Percentiles rank a stretch among this genome's conserved stretches.
Evolutionary conservation across 1,284 basidiomycete species (phyloP).

Genomic region (Ceratobasidium sp.): DNA sequence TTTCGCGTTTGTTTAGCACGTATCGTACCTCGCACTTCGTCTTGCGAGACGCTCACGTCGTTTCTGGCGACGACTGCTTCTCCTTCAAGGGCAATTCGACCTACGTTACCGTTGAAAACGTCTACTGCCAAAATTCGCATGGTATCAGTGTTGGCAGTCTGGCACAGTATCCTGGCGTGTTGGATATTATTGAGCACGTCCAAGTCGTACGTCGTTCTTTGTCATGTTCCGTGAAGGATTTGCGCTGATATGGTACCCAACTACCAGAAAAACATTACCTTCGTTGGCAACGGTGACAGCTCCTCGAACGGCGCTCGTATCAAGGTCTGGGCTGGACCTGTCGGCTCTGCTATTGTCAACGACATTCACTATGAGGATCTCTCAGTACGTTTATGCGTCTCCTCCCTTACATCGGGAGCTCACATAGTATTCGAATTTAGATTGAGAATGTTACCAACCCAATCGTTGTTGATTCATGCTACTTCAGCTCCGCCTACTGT

Average conservation of each 20-base stretch:
- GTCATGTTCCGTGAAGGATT: background rate
- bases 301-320: conserved; percentile 42
- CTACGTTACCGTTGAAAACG: conserved; percentile 35
- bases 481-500: conserved; percentile 35
- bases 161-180: conserved; percentile 37
- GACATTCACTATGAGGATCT: conserved; percentile 42
- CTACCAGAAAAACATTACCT: conserved; percentile 37
- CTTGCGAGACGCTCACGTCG: conserved; percentile 29
- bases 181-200: conserved; percentile 39
- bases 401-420: too few species aligned
- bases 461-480: conserved; percentile 40
- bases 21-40: conserved; percentile 36
- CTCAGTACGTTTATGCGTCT: background rate
- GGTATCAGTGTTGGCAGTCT: conserved; percentile 41
- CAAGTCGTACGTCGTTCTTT: conserved; percentile 9
- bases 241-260: background rate
- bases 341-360: conserved; percentile 40
- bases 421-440: background rate
- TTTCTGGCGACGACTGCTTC: conserved; percentile 44
- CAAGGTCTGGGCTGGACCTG: conserved; percentile 42
- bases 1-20: conserved; percentile 10
- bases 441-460: conserved; percentile 30
- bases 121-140: conserved; percentile 42
- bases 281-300: conserved; percentile 33
- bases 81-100: conserved; percentile 42